phyloP scores from a whole-genome alignment of 1,284 basidiomycete genomes.

The Austropuccinia psidii region DNA sequence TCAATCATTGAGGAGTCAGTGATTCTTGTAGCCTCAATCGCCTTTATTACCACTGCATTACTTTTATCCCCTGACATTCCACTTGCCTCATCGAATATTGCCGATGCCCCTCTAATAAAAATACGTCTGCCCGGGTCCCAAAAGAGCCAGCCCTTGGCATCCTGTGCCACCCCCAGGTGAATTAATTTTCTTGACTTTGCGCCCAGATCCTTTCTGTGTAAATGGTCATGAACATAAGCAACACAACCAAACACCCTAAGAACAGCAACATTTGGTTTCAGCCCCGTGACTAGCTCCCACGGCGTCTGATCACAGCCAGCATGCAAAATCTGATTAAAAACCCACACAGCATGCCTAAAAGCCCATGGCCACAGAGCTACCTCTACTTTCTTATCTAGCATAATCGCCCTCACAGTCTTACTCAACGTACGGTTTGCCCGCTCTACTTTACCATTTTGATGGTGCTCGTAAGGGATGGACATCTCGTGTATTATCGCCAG shows the following conservation, averaged over 20 bases:
- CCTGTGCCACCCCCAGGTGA: not conserved
- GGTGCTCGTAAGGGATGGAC: not conserved
- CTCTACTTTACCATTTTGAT: conserved; percentile 11
- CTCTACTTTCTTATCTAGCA: not conserved
- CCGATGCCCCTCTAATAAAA: not conserved
- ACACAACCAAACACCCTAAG: not conserved
- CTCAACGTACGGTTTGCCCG: not conserved
- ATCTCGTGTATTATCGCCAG: not conserved
- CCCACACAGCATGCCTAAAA: not conserved
- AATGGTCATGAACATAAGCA: not conserved
- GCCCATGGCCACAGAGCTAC: not conserved
- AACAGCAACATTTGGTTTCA: not conserved
- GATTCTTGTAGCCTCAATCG: too few relatives aligned
- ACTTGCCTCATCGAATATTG: not conserved
- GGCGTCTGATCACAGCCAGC: not conserved
- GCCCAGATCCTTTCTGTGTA: not conserved
- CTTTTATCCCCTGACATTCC: too few relatives aligned
- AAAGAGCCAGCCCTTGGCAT: not conserved
- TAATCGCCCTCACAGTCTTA: not conserved
- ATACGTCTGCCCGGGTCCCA: not conserved
- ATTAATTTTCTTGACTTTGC: not conserved
- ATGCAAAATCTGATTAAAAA: not conserved
- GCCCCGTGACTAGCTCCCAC: not conserved
- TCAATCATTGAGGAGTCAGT: too few relatives aligned
- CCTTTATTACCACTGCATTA: too few relatives aligned